A percentile compares a stretch with the other conserved stretches of the same genome.
phyloP scores from a whole-genome alignment of 768 basidiomycete species.

The Cyclocybe cylindracea region DNA sequence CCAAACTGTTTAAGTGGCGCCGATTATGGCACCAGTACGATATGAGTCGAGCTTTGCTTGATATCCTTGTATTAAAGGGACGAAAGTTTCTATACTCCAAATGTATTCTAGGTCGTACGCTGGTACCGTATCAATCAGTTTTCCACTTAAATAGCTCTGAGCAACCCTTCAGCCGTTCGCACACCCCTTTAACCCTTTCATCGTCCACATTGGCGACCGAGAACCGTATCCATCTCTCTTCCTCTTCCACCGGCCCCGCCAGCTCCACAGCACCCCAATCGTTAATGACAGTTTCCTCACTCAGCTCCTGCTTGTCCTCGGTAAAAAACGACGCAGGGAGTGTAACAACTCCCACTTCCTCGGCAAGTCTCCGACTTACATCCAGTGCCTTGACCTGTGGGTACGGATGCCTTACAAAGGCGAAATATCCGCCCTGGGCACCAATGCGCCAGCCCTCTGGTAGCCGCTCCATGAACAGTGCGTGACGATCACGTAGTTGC shows the following conservation, averaged over 20 bases:
- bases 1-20: no score
- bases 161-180: slow-evolving; percentile 47
- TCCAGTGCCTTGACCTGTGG: slow-evolving; percentile 41
- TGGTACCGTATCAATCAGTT: not conserved
- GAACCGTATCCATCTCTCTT: slow-evolving; percentile 72
- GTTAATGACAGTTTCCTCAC: slow-evolving; percentile 29
- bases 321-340: slow-evolving; percentile 70
- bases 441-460: slow-evolving; percentile 61
- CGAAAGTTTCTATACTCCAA: no score
- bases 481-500: slow-evolving; percentile 52
- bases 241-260: slow-evolving; percentile 32
- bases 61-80: no score
- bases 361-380: slow-evolving; percentile 61
- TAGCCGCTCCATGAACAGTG: slow-evolving; percentile 51
- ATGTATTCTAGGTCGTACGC: no score
- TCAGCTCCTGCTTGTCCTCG: slow-evolving; percentile 30
- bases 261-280: slow-evolving; percentile 20
- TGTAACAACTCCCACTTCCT: slow-evolving; percentile 61
- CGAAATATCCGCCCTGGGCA: slow-evolving; percentile 74
- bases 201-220: slow-evolving; percentile 83
- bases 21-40: no score
- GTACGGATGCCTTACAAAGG: slow-evolving; percentile 75
- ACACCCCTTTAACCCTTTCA: slow-evolving; percentile 52
- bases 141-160: slow-evolving; percentile 17
- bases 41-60: no score